A percentile compares a stretch with the other conserved stretches of the same genome.
Conservation (phyloP, 495 filamentous ascomycete genomes). For the Poronia punctata region DNA sequence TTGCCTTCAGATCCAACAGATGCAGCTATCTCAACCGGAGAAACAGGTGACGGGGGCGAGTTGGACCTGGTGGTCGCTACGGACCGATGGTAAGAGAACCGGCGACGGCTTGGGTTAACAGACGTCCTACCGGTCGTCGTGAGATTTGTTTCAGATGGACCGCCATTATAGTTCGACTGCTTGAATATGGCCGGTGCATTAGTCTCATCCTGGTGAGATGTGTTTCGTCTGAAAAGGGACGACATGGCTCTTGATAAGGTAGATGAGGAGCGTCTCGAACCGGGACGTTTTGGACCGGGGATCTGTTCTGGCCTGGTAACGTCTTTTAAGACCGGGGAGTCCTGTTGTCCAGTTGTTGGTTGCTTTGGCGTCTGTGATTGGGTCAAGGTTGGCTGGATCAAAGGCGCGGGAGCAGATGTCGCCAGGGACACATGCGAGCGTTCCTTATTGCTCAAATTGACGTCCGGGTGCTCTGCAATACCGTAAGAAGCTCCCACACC, state of each 20-base stretch:
- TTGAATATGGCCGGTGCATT: slow-evolving; percentile 16
- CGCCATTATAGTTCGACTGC: slow-evolving; percentile 14
- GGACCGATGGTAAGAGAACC: slow-evolving; percentile 42
- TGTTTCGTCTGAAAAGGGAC: slow-evolving; percentile 21
- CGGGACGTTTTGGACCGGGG: slow-evolving; percentile 3
- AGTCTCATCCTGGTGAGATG: slow-evolving; percentile 15
- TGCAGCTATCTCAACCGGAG: slow-evolving; percentile 33
- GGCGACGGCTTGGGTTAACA: slow-evolving; percentile 21
- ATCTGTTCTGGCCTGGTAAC: slow-evolving; percentile 7
- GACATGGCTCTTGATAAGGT: slow-evolving; percentile 20
- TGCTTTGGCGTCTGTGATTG: slow-evolving; percentile 7
- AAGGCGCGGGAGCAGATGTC: slow-evolving; percentile 11
- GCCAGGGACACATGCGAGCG: slow-evolving; percentile 10
- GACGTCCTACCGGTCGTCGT: slow-evolving; percentile 12
- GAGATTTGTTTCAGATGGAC: slow-evolving; percentile 17
- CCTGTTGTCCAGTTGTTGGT: slow-evolving; percentile 21
- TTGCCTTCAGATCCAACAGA: slow-evolving; percentile 20
- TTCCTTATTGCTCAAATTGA: slow-evolving; percentile 20
- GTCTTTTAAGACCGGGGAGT: slow-evolving; percentile 13
- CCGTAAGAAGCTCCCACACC: slow-evolving; percentile 12
- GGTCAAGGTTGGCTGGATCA: slow-evolving; percentile 13
- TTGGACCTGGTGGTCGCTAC: slow-evolving; percentile 44
- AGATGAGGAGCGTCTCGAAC: slow-evolving; percentile 19
- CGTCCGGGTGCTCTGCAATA: slow-evolving; percentile 18
- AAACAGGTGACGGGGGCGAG: slow-evolving; percentile 45